Percentiles rank a stretch among this genome's conserved stretches.
Evolutionary conservation across 2,329 filamentous ascomycete species (phyloP).

Genomic region (Aureobasidium subglaciale): DNA sequence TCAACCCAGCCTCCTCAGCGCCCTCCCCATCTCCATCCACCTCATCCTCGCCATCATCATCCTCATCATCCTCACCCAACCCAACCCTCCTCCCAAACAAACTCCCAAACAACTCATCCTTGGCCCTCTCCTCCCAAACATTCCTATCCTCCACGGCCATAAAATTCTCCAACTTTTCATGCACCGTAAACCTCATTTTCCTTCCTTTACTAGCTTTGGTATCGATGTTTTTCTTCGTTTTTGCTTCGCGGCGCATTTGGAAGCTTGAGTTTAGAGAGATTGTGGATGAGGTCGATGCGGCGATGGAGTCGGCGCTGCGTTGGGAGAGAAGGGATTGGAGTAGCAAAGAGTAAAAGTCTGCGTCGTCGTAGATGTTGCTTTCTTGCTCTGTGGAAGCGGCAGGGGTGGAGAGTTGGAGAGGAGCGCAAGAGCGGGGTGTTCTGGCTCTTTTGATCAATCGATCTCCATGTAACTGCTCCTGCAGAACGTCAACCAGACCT

Average conservation of each 20-base stretch:
- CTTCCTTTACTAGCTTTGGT: conserved; percentile 91
- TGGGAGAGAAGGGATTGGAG: conserved; percentile 91
- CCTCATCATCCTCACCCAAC: conserved; percentile 37
- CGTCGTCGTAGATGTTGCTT: conserved; percentile 76
- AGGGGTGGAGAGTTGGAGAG: conserved; percentile 49
- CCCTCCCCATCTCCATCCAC: conserved; percentile 16
- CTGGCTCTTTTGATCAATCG: conserved; percentile 62
- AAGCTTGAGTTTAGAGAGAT: conserved; percentile 26
- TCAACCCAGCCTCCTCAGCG: conserved; percentile 24
- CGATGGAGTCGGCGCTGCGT: conserved; percentile 55
- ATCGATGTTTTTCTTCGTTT: conserved; percentile 80
- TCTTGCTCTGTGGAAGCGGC: conserved; percentile 42
- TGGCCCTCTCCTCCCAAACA: conserved; percentile 70
- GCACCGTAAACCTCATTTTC: conserved; percentile 88
- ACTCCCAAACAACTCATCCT: conserved; percentile 54
- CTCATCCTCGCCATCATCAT: conserved; percentile 28
- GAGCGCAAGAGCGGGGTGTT: conserved; percentile 69
- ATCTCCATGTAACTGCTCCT: conserved; percentile 61
- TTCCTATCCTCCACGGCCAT: conserved; percentile 86
- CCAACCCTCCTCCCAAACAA: conserved; percentile 41
- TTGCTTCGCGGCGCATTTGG: conserved; percentile 60
- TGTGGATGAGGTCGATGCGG: conserved; percentile 27
- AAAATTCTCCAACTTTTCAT: conserved; percentile 96
- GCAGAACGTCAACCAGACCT: conserved; percentile 59
- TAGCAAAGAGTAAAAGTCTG: conserved; percentile 87